Conservation (phyloP, 371 early-diverging fungal species). For the Syncephalis fuscata region DNA sequence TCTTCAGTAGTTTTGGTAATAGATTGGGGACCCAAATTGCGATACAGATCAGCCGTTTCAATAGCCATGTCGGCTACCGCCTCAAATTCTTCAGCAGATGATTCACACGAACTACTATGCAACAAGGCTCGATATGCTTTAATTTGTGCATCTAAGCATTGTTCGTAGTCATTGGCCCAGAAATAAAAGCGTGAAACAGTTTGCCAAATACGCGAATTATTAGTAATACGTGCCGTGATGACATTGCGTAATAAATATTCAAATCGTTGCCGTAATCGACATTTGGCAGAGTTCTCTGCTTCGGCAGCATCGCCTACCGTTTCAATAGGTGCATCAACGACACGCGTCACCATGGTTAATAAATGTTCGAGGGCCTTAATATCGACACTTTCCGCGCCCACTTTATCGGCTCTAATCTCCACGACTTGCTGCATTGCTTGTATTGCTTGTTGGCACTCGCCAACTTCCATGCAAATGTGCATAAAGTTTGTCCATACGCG, state of each 20-base stretch:
- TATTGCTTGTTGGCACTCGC: slow-evolving; percentile 68
- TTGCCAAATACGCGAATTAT: slow-evolving; percentile 55
- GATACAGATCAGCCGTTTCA: slow-evolving; percentile 63
- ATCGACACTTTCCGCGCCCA: slow-evolving; percentile 54
- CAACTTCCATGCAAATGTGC: slow-evolving; percentile 56
- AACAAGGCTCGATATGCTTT: slow-evolving; percentile 70
- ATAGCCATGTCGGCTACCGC: slow-evolving; percentile 43
- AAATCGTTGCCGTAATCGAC: slow-evolving; percentile 9
- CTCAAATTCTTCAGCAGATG: slow-evolving; percentile 43
- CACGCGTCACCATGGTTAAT: slow-evolving; percentile 40
- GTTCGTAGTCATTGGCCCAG: slow-evolving; percentile 29
- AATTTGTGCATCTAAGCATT: slow-evolving; percentile 58
- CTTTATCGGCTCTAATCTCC: slow-evolving; percentile 49
- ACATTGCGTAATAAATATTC: slow-evolving; percentile 38
- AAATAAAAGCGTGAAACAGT: slow-evolving; percentile 60
- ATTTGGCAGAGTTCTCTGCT: too few species aligned
- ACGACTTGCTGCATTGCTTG: slow-evolving; percentile 71
- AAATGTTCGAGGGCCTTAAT: slow-evolving; percentile 34
- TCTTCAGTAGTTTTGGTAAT: slow-evolving; percentile 8
- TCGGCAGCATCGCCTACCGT: slow-evolving; percentile 24
- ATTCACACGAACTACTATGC: slow-evolving; percentile 52
- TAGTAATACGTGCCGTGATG: slow-evolving; percentile 58
- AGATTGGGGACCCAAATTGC: slow-evolving; percentile 35
- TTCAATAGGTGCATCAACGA: slow-evolving; percentile 45
- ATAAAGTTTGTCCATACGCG: slow-evolving; percentile 89